Conservation (phyloP, 805 yeast species). For the Starmerella scarabaei region DNA sequence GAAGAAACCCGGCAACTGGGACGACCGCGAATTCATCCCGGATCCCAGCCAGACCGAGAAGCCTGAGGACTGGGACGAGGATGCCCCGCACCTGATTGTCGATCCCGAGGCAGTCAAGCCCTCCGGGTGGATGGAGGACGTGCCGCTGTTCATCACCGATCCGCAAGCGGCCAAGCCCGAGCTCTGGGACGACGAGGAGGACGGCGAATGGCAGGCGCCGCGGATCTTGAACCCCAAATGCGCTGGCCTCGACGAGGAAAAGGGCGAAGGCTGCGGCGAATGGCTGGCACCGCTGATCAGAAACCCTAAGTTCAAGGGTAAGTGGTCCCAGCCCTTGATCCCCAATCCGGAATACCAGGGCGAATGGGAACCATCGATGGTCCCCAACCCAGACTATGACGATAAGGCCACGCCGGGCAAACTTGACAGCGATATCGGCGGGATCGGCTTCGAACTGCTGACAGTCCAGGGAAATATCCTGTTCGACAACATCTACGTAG, state of each 20-base stretch:
- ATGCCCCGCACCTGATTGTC: constrained; percentile 46
- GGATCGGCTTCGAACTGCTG: constrained; percentile 82
- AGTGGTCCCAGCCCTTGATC: constrained; percentile 59
- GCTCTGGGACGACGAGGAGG: constrained; percentile 83
- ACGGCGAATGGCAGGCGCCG: constrained; percentile 75
- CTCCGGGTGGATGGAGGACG: constrained; percentile 63
- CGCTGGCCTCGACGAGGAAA: constrained; percentile 24
- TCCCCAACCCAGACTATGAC: constrained; percentile 57
- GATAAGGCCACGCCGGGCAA: constrained; percentile 38
- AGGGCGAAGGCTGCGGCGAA: constrained; percentile 58
- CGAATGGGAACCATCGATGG: constrained; percentile 54
- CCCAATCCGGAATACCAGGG: constrained; percentile 71
- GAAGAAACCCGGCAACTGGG: constrained; percentile 71
- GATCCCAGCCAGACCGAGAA: constrained; percentile 54
- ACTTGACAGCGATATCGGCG: constrained; percentile 52
- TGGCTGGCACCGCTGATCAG: constrained; percentile 58
- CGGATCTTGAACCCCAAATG: constrained; percentile 61
- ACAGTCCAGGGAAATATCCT: constrained; percentile 62
- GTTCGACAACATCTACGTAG: constrained; percentile 75
- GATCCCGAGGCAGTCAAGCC: constrained; percentile 64
- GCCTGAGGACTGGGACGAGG: constrained; percentile 80
- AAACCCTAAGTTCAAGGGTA: constrained; percentile 64
- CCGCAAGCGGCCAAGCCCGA: constrained; percentile 56
- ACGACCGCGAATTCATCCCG: constrained; percentile 48
- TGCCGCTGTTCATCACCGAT: constrained; percentile 46